Base-by-base conservation (phyloP, 495 filamentous ascomycete species). In the Podospora pseudoanserina region DNA sequence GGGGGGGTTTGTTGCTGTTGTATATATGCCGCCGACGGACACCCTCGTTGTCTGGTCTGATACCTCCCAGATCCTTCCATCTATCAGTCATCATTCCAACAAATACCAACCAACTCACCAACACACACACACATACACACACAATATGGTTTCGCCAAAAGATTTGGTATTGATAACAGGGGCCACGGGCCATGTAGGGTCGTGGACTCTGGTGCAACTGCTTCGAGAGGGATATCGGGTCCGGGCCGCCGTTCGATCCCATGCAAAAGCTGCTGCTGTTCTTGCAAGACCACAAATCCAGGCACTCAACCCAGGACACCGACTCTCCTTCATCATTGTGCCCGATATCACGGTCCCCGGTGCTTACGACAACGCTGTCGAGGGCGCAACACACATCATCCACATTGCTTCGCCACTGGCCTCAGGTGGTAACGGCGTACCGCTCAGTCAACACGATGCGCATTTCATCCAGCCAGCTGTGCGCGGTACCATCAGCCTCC, bases 401-500 rank as follows among this genome's bases (percentile, higher is more conserved):
- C 86, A 88, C 69, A 71, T 84, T 32, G 85, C 86, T 1, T 84
- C 83, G 55, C 84, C 86, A 1, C 61, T 80, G 75, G 88, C 89
- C 63, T 79, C 79, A 68, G 84, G 82, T 61, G 79, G 18, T 7
- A 55, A 82, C 72, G 82, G 84, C 27, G 86, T 75, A 6, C 70
- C 73, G 3, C 54, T 66, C 5, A 59, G 59, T 44, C 32, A 70
- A 28, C 71, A 94, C 71, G 81, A 88, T 58, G 78, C 87, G 68
- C 87, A 89, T 76, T 86, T 92, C 71, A 75, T 94, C 54, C 87
- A 91, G 63, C 88, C 90, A 2, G 89, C 89, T 0, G 84, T 92
- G 69, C 87, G 86, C 68, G 91, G 92, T 53, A 96, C 92, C 7
- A 86, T 87, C 4, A 88, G 88, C 55, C 86, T 95, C 49, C 77